Evolutionary conservation across 2,329 filamentous ascomycete species (phyloP), one percentile per base, ranked within the genome.

Genomic region (Alternaria sp.): DNA sequence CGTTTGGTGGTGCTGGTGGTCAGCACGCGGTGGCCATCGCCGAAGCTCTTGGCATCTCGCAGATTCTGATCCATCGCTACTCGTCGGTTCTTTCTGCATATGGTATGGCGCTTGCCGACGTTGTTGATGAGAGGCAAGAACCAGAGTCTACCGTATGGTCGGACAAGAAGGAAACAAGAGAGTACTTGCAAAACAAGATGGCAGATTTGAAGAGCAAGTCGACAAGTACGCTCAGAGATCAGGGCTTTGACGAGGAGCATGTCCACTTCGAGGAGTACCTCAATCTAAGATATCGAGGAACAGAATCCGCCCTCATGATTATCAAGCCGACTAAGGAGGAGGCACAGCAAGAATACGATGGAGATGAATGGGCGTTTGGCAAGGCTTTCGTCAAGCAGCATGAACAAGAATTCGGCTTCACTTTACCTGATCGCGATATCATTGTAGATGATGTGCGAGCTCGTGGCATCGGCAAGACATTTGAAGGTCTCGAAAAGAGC

Each of bases 1-100:
- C 93, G 0, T 97, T 97, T 79, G 94, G 94, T 44, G 94, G 94
- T 57, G 94, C 94, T 0, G 94, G 94, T 50, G 93, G 93, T 0
- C 93, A 97, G 75, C 93, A 97, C 72, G 93, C 93, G 1, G 92
- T 95, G n/a, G 92, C 92, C 1, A 96, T 97, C 67, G 93, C 92
- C 1, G 89, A 93, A 71, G 91, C 91, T 3, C 82, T 97, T 1
- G 93, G 93, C 0, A 93, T 97, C 66, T 87, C 86, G 25, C 93
- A 96, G 74, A 95, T 97, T 34, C 84, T 97, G 10, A 85, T 97
- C 3, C 93, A 97, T 76, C 84, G 91, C 54, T 96, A 97, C 77
- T 96, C 93, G 0, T 96, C 92, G 0, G 92, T 97, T 0, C 84
- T 97, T 0, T 97, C 93, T 1, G 93, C 93, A 0, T 97, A 97